Evolutionary conservation across 1,284 basidiomycete genomes (phyloP).

Genomic region (Fomes fomentarius): DNA sequence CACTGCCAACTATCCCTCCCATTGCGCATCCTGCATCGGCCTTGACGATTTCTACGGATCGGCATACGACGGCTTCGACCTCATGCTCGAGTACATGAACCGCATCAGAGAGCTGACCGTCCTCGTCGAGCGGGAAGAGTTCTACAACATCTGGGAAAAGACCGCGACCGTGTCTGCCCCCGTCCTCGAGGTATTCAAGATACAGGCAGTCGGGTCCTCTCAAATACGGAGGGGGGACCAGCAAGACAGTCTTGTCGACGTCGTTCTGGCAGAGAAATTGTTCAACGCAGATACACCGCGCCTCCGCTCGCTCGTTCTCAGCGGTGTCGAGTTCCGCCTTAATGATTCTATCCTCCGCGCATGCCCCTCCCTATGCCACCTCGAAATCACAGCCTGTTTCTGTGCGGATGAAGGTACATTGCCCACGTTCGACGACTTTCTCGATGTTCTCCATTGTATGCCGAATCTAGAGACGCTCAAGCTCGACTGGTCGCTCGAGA

Average conservation of each 20-base stretch:
- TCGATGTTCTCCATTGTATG: neutral
- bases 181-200: neutral
- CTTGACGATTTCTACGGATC: neutral
- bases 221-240: neutral
- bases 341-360: neutral
- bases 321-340: neutral
- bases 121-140: neutral
- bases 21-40: neutral
- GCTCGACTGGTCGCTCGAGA: neutral
- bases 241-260: neutral
- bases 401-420: neutral
- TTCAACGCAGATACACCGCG: neutral
- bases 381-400: neutral
- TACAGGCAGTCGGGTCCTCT: neutral
- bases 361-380: neutral
- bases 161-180: neutral
- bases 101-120: neutral
- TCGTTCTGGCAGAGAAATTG: neutral
- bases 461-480: neutral
- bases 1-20: neutral
- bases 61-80: neutral
- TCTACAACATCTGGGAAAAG: neutral
- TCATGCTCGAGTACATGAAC: neutral
- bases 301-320: neutral
- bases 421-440: neutral